These are phyloP conservation scores for Diutina mesorugosa DNA, from an alignment of 1,139 yeast genomes.

Conservation along the genomic window DNA sequence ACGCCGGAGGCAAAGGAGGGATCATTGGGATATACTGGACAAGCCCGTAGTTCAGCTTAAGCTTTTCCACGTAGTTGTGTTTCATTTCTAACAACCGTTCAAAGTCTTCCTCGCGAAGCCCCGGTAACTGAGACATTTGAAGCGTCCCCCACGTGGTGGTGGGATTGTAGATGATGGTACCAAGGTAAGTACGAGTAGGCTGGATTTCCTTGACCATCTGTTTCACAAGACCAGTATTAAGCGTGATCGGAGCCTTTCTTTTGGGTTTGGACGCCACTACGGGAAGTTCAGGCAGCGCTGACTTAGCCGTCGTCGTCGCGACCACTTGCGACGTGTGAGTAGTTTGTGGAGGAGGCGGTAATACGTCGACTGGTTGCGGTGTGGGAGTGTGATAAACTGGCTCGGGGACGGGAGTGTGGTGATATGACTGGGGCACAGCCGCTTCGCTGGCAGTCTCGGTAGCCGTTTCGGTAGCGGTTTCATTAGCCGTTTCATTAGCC, in stretches of 20 bases:
- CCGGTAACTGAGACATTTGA: constrained; percentile 24
- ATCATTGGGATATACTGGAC: constrained; percentile 24
- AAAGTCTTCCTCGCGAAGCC: constrained; percentile 22
- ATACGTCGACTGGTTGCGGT: neutral
- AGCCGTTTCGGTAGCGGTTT: neutral
- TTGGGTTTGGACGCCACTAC: neutral
- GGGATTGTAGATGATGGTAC: constrained; percentile 49
- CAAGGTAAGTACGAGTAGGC: constrained; percentile 17
- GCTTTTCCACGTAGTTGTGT: constrained; percentile 14
- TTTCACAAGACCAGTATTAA: neutral
- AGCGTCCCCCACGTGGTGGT: constrained; percentile 33
- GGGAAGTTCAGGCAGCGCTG: neutral
- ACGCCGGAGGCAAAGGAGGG: constrained; percentile 36
- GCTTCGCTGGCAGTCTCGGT: neutral
- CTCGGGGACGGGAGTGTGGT: neutral
- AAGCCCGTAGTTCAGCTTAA: constrained; percentile 4
- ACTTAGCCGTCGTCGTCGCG: neutral
- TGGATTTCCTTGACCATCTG: neutral
- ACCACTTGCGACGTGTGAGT: neutral
- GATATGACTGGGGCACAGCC: neutral
- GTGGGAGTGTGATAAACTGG: neutral
- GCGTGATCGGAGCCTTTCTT: neutral
- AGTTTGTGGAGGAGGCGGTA: too few species aligned
- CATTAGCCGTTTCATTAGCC: neutral
- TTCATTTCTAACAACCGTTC: constrained; percentile 19